These are phyloP conservation scores for Pilobolus umbonatus DNA, from an alignment of 192 early-diverging fungal genomes.

Conservation along the genomic window DNA sequence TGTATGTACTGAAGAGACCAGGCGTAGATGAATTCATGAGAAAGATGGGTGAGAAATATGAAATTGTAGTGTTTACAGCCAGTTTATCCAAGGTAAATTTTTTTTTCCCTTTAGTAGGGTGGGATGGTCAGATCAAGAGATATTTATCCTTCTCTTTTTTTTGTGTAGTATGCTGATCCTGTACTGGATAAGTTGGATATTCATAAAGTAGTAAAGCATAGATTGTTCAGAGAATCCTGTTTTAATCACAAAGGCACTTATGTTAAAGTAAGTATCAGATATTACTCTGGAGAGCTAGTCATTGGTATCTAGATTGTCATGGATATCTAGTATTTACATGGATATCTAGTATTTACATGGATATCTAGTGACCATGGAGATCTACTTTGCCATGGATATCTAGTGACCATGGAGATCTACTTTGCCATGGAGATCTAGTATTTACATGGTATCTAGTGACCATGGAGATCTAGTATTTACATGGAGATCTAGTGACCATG, in stretches of 20 bases:
- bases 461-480: neutral
- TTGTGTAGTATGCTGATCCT: conserved; percentile 79
- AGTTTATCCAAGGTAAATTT: conserved; percentile 61
- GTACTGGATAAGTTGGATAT: conserved; percentile 81
- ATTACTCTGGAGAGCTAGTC: neutral
- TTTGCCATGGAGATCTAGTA: neutral
- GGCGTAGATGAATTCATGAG: conserved; percentile 83
- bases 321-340: neutral
- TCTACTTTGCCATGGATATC: no score
- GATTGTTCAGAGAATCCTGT: conserved; percentile 87
- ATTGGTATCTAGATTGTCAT: neutral
- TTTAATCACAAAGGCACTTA: conserved; percentile 84
- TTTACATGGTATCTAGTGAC: neutral
- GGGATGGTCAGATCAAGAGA: neutral
- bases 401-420: no score
- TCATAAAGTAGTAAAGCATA: conserved; percentile 69
- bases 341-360: neutral
- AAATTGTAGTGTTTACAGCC: conserved; percentile 88
- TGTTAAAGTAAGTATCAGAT: conserved; percentile 58
- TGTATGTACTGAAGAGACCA: conserved; percentile 85
- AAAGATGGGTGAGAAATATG: conserved; percentile 69
- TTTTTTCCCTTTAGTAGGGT: neutral
- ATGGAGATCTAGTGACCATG: neutral
- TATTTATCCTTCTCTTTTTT: conserved; percentile 9
- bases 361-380: neutral